Evolutionary conservation across 2,329 filamentous ascomycete species (phyloP).

Genomic region (Xylariaceae sp.): DNA sequence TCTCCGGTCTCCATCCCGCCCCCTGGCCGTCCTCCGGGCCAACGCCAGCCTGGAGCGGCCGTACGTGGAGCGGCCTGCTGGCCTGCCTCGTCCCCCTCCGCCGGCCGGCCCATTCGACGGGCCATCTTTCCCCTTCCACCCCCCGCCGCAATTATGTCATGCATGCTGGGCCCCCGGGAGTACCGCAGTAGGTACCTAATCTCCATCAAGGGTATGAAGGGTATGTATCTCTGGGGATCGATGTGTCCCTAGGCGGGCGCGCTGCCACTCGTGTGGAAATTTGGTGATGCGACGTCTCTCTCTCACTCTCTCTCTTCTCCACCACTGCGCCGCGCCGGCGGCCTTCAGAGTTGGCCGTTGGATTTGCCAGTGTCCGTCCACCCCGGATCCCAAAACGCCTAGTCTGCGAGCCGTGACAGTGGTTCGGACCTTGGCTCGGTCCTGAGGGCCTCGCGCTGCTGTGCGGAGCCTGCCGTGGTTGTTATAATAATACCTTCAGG

Average conservation of each 20-base stretch:
- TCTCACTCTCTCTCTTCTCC: slow-evolving; percentile 18
- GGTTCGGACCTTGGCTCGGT: no score
- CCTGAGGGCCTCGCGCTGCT: no score
- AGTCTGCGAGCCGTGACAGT: no score
- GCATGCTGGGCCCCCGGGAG: slow-evolving; percentile 27
- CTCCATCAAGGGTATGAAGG: slow-evolving; percentile 15
- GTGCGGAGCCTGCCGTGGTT: no score
- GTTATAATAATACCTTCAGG: no score
- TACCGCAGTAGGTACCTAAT: no score
- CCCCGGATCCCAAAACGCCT: no score
- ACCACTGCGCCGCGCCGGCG: slow-evolving; percentile 13
- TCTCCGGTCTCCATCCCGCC: slow-evolving; percentile 7
- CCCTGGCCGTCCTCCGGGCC: slow-evolving; percentile 10
- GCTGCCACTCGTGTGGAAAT: slow-evolving; percentile 10
- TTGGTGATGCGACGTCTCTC: slow-evolving; percentile 14
- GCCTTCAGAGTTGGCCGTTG: slow-evolving; percentile 14
- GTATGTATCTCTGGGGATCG: neutral
- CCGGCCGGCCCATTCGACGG: slow-evolving; percentile 11
- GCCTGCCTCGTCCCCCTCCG: slow-evolving; percentile 8
- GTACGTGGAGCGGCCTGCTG: neutral
- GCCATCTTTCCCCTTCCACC: slow-evolving; percentile 8
- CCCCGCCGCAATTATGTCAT: slow-evolving; percentile 37
- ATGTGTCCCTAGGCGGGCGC: slow-evolving; percentile 12
- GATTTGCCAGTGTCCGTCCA: no score
- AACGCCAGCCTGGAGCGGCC: slow-evolving; percentile 10